Evolutionary conservation across 176 grass and related monocot species (phyloP), one percentile per base, ranked within the genome.

Genomic region (Neostapfia colusana): DNA sequence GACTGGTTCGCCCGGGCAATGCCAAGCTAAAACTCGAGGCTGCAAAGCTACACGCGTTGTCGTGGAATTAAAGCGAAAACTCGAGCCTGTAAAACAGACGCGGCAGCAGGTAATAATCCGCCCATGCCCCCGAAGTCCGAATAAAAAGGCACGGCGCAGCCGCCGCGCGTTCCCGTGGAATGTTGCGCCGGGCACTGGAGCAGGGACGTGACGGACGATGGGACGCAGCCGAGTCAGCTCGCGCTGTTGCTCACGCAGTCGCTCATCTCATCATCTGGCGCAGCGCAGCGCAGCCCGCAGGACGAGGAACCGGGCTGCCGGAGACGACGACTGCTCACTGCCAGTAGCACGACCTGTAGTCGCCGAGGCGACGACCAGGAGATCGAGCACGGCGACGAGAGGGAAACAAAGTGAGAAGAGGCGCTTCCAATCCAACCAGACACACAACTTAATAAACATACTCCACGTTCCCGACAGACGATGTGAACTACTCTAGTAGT

Each of bases 121-220:
- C n/a, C n/a, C n/a, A n/a, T n/a, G n/a, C n/a, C n/a, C n/a, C n/a
- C n/a, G n/a, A n/a, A n/a, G n/a, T n/a, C 49, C 35, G 11, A 59
- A 51, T 64, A 61, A 83, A 63, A 67, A 50, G 39, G 64, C 39
- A 44, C 31, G 3, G 31, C 31, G 31, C 31, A 31, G 31, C 31
- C 31, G 34, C 15, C 18, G 8, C 3, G 43, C 15, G n/a, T 20
- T 13, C 0, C 40, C 25, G 20, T 46, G 81, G 51, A 26, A 25
- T 76, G 72, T 60, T 21, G 53, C 26, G 38, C 23, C 0, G 1
- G 8, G 4, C 31, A 54, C 20, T 43, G 64, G 12, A 4, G 45
- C 48, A 40, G n/a, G 27, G 60, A 79, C 41, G 21, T 69, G 83
- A 80, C 34, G 40, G 28, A n/a, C 15, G 69, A 59, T 17, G 59